Percentiles rank a stretch among this genome's conserved stretches.
Evolutionary conservation across 495 filamentous ascomycete genomes (phyloP).

Genomic region (Bryoglossum gracile): DNA sequence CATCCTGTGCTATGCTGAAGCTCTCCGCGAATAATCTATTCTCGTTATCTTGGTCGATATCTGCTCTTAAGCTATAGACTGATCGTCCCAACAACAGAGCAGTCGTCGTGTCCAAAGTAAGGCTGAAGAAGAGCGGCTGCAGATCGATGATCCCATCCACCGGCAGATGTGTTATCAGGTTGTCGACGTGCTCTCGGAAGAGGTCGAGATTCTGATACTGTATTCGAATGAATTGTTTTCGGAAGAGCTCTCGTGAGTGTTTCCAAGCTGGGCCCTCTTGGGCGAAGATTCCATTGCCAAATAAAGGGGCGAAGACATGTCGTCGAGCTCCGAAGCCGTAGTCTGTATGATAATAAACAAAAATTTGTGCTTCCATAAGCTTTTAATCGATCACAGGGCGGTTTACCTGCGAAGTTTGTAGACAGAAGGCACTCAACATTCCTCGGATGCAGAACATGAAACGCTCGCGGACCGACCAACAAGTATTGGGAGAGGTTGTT

Average conservation of each 20-base stretch:
- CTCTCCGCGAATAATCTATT: conserved; percentile 2
- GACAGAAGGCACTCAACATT: too few relatives aligned
- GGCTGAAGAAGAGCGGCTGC: conserved; percentile 51
- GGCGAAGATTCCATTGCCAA: conserved; percentile 40
- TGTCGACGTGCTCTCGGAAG: conserved; percentile 40
- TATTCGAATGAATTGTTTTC: conserved; percentile 32
- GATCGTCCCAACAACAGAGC: conserved; percentile 58
- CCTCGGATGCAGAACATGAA: too few relatives aligned
- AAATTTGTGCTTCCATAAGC: too few relatives aligned
- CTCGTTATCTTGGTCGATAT: too few relatives aligned
- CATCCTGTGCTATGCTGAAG: conserved; percentile 22
- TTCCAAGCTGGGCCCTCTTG: conserved; percentile 34
- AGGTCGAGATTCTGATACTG: conserved; percentile 40
- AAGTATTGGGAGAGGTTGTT: too few relatives aligned
- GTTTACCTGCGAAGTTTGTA: too few relatives aligned
- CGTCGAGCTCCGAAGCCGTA: too few relatives aligned
- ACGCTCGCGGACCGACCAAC: too few relatives aligned
- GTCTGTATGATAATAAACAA: too few relatives aligned
- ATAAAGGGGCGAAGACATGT: conserved; percentile 29
- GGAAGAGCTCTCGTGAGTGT: conserved; percentile 32
- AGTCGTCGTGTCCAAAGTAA: conserved; percentile 60
- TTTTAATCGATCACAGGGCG: too few relatives aligned
- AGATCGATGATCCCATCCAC: conserved; percentile 39
- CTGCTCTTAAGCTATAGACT: conserved; percentile 6
- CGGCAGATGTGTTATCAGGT: conserved; percentile 33